Base-by-base conservation (phyloP, 495 filamentous ascomycete genomes). In the Lasiosphaeria miniovina region DNA sequence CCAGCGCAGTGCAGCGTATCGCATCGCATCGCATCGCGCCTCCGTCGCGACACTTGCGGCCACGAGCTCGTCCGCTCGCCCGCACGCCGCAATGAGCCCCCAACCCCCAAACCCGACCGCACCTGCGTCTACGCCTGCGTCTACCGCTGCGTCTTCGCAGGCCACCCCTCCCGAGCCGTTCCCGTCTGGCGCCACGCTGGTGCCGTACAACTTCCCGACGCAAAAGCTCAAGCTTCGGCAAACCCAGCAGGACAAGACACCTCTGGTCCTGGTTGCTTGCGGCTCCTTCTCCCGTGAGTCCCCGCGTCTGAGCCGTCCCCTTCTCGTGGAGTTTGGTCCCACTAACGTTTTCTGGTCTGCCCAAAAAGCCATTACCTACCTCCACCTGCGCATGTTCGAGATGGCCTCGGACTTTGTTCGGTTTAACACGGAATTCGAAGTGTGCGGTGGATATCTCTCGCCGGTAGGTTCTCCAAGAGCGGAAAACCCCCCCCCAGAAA, bases 301-400 rank as follows among this genome's bases (percentile, higher is more conserved):
- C 49, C 24, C 33, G 17, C 36, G 15, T 36, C 43, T n/a, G 43
- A n/a, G 12, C 11, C 15, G 8, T n/a, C 43, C 15, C 6, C 43
- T 46, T 46, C 10, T 4, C 2, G 10, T 12, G 1, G 2, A 3
- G 6, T 15, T 48, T 33, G 3, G 24, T 5, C 15, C 9, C 32
- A 51, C 63, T 72, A 54, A 64, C 59, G 31, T 46, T 50, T 61
- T 53, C 43, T 3, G 32, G 24, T 24, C 24, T 24, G 32, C 49
- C 51, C 33, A 38, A 38, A 35, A 36, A 57, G 92, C 90, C 15
- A 86, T 89, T 64, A 96, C 90, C 34, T 91, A 87, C 72, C 83
- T 96, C 36, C 91, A 96, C 71, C 80, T 96, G 55, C 90, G 91
- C 69, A 93, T 96, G 91, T 96, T 96, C 68, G 92, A 95, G 65